A percentile compares a stretch with the other conserved stretches of the same genome.
Evolutionary conservation across 352 stramenopile genomes (phyloP).

Genomic region (Pythium scleroteichum): DNA sequence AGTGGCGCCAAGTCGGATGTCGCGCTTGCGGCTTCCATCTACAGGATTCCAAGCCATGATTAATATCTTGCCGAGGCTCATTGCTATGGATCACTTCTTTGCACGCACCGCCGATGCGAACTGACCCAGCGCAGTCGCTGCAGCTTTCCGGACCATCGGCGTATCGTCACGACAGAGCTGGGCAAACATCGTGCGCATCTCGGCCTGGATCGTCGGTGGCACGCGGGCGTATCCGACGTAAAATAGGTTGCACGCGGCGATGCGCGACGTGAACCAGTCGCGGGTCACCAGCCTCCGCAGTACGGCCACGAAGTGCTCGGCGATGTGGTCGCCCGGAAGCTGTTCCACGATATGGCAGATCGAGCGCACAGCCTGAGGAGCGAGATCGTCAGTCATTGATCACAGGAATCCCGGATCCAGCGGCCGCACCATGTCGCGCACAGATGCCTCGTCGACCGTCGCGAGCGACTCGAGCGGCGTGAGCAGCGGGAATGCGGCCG

Average conservation of each 20-base stretch:
- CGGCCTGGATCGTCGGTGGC: conserved; percentile 59
- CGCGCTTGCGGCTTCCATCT: conserved; percentile 68
- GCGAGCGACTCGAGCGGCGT: conserved; percentile 93
- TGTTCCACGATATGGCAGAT: conserved; percentile 87
- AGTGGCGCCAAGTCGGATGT: conserved; percentile 80
- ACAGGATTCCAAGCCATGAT: neutral
- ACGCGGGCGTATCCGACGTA: conserved; percentile 68
- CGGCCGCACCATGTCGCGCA: conserved; percentile 84
- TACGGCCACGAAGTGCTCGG: conserved; percentile 92
- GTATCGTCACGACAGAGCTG: conserved; percentile 96
- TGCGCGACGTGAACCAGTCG: conserved; percentile 94
- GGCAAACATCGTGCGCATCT: conserved; percentile 91
- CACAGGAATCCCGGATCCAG: no score
- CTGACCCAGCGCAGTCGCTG: conserved; percentile 84
- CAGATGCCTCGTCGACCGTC: conserved; percentile 94
- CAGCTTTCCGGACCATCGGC: conserved; percentile 96
- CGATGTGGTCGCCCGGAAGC: conserved; percentile 87
- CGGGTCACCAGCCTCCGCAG: conserved; percentile 92
- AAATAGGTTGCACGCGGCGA: conserved; percentile 84
- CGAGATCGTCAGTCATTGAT: neutral
- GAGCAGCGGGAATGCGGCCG: conserved; percentile 90
- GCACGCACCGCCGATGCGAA: conserved; percentile 75
- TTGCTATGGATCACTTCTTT: neutral
- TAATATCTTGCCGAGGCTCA: neutral
- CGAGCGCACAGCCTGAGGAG: conserved; percentile 78